A percentile compares a stretch with the other conserved stretches of the same genome.
Evolutionary conservation across 371 early-diverging fungal species (phyloP).

Genomic region (Cladochytrium tenue): DNA sequence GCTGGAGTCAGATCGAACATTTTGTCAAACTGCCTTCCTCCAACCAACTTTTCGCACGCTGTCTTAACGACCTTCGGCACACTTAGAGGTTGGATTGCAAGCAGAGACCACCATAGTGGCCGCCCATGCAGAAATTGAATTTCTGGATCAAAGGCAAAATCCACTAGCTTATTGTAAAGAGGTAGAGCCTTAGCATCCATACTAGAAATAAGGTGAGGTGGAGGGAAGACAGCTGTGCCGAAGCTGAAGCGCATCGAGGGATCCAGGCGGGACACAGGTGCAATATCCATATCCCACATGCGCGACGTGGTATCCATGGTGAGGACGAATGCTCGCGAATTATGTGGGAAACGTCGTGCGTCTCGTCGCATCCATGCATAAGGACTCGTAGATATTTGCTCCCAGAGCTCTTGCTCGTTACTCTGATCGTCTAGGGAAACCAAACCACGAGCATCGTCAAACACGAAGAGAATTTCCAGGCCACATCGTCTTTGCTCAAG

Average conservation of each 20-base stretch:
- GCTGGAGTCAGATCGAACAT: neutral
- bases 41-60: neutral
- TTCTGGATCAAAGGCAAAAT: neutral
- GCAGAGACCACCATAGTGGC: neutral
- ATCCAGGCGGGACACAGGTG: neutral
- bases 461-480: neutral
- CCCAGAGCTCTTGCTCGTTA: neutral
- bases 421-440: too few relatives aligned
- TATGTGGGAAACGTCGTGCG: neutral
- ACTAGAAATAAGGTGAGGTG: neutral
- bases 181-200: neutral
- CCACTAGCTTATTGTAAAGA: neutral
- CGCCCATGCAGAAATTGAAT: neutral
- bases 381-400: neutral
- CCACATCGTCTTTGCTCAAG: neutral
- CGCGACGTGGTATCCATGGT: neutral
- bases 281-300: neutral
- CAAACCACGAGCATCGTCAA: neutral
- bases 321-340: neutral
- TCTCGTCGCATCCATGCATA: neutral
- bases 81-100: neutral
- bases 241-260: neutral
- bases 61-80: neutral
- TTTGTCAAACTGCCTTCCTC: neutral
- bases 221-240: neutral